Percentiles rank a stretch among this genome's conserved stretches.
phyloP scores from a whole-genome alignment of 2,329 filamentous ascomycete genomes.

The Teratosphaeria epicoccoides region DNA sequence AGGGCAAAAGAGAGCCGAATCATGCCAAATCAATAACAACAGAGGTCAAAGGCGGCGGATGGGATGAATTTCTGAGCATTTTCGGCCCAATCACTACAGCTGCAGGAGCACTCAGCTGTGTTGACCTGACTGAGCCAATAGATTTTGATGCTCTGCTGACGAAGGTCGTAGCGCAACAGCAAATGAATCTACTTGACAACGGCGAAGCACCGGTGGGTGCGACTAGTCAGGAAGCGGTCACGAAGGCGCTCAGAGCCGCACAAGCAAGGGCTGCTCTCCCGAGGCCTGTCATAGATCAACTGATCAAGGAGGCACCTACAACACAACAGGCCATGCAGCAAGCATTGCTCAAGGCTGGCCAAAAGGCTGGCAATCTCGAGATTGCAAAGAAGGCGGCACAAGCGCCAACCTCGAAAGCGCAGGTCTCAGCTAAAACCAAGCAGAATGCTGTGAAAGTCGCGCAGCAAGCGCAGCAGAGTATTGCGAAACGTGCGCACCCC shows the following conservation, averaged over 20 bases:
- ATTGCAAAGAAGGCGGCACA: constrained; percentile 17
- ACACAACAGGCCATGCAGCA: constrained; percentile 22
- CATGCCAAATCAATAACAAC: constrained; percentile 38
- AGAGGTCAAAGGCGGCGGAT: constrained; percentile 38
- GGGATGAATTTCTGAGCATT: constrained; percentile 43
- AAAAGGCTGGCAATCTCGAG: constrained; percentile 14
- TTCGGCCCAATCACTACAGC: constrained; percentile 43
- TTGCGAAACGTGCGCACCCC: constrained; percentile 3
- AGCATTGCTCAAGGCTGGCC: constrained; percentile 14
- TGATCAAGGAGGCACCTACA: constrained; percentile 19
- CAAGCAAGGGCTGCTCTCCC: constrained; percentile 21
- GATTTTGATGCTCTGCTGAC: constrained; percentile 26
- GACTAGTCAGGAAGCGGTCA: constrained; percentile 22
- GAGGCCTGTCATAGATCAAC: constrained; percentile 17
- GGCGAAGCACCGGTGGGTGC: constrained; percentile 17
- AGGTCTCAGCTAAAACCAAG: constrained; percentile 13
- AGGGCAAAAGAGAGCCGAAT: constrained; percentile 27
- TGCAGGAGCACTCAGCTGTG: constrained; percentile 36
- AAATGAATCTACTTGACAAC: constrained; percentile 19
- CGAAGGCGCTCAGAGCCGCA: constrained; percentile 21
- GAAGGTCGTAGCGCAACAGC: constrained; percentile 25
- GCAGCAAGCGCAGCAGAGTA: constrained; percentile 8
- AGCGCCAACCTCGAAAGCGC: constrained; percentile 14
- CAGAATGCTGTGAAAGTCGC: constrained; percentile 14
- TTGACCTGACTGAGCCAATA: constrained; percentile 31